Percentiles rank a stretch among this genome's conserved stretches.
These are phyloP conservation scores for Hanseniaspora lachancei DNA, from an alignment of 805 yeast species.

Conservation along the genomic window DNA sequence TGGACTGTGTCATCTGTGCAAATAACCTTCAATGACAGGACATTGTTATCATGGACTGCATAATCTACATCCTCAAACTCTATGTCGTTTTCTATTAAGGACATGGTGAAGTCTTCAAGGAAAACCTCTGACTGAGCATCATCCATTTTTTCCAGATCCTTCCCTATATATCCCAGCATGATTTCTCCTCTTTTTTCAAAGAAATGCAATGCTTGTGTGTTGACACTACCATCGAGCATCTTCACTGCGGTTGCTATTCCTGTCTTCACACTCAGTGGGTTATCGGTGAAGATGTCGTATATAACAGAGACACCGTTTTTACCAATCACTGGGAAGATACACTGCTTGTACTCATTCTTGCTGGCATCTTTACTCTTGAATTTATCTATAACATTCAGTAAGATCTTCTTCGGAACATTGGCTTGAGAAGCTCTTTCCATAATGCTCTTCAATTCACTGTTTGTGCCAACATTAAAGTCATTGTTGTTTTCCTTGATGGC, in stretches of 20 bases:
- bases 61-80: conserved; percentile 9
- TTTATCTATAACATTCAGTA: background rate
- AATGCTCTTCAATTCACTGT: conserved; percentile 27
- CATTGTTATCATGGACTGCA: background rate
- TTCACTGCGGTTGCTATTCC: conserved; percentile 62
- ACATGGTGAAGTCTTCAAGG: background rate
- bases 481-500: conserved; percentile 82
- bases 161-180: conserved; percentile 33
- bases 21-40: background rate
- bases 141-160: conserved; percentile 21
- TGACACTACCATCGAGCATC: conserved; percentile 52
- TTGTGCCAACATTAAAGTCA: conserved; percentile 30
- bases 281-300: conserved; percentile 80
- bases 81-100: background rate
- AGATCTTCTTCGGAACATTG: conserved; percentile 4
- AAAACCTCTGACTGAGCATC: background rate
- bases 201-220: conserved; percentile 58
- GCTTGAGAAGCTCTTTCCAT: conserved; percentile 21
- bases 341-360: conserved; percentile 30
- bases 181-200: conserved; percentile 71
- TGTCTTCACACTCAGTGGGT: conserved; percentile 68
- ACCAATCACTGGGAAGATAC: conserved; percentile 76
- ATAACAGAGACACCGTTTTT: conserved; percentile 84
- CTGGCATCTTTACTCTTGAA: conserved; percentile 2
- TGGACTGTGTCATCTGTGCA: background rate